phyloP scores from a whole-genome alignment of 208 protist genomes.

The Leishmania aethiopica region DNA sequence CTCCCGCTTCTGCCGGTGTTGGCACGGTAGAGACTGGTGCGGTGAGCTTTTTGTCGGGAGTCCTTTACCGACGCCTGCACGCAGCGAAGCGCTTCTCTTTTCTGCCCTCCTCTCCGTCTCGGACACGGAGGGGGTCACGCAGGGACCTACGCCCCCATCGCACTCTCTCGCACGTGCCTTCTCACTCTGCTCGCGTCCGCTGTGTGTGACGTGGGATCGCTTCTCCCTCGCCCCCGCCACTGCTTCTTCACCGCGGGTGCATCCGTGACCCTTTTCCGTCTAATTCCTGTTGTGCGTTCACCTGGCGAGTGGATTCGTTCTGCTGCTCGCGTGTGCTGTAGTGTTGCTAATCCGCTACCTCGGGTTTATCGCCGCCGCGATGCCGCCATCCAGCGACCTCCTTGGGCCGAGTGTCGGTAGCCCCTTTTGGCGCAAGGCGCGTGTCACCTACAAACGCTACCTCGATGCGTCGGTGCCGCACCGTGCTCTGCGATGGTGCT shows the following conservation, averaged over 20 bases:
- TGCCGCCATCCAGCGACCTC: constrained; percentile 16
- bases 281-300: background rate
- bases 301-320: no score
- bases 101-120: background rate
- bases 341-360: background rate
- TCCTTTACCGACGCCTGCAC: background rate
- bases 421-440: constrained; percentile 18
- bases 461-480: constrained; percentile 79
- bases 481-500: constrained; percentile 63
- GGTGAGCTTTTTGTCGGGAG: background rate
- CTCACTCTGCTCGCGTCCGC: background rate
- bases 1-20: background rate
- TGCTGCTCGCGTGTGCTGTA: background rate
- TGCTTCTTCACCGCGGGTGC: background rate
- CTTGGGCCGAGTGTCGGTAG: constrained; percentile 15
- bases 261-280: background rate
- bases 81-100: background rate
- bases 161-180: background rate
- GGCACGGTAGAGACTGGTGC: background rate
- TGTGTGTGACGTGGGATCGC: background rate
- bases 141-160: background rate
- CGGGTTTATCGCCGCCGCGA: background rate
- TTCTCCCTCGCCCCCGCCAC: background rate
- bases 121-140: background rate
- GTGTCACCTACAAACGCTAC: constrained; percentile 51